A percentile compares a stretch with the other conserved stretches of the same genome.
Conservation (phyloP, 2,329 filamentous ascomycete genomes). For the Pseudogymnoascus sp. region DNA sequence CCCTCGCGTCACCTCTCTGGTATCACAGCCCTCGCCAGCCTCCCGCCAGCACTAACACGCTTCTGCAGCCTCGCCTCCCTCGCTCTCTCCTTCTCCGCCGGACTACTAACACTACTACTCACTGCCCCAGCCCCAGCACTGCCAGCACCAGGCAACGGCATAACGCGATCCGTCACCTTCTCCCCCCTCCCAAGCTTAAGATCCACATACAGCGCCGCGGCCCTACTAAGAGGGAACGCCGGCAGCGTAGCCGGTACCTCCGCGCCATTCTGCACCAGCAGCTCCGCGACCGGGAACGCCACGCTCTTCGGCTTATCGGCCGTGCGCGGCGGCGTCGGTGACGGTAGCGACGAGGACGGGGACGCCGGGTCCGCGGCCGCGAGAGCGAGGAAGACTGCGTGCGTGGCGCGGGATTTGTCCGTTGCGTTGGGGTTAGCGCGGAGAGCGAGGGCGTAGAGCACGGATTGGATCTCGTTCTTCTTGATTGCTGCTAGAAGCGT, state of each 20-base stretch:
- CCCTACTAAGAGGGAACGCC: constrained; percentile 73
- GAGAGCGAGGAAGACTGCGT: constrained; percentile 82
- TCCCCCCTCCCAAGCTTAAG: constrained; percentile 52
- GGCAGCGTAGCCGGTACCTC: constrained; percentile 71
- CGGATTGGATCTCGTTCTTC: constrained; percentile 88
- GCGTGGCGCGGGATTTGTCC: constrained; percentile 81
- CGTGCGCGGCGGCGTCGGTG: constrained; percentile 35
- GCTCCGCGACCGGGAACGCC: constrained; percentile 82
- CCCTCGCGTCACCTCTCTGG: constrained; percentile 3
- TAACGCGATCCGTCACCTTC: neutral
- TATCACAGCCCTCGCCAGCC: constrained; percentile 43
- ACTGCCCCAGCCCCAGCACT: neutral
- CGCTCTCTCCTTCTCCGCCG: constrained; percentile 49
- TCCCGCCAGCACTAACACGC: constrained; percentile 68
- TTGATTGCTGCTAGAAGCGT: constrained; percentile 88
- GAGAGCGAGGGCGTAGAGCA: constrained; percentile 82
- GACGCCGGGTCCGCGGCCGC: constrained; percentile 86
- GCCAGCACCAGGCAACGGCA: constrained; percentile 27
- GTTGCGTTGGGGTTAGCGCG: constrained; percentile 78
- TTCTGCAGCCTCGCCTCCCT: constrained; percentile 67
- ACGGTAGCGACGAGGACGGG: constrained; percentile 42
- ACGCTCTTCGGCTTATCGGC: constrained; percentile 42
- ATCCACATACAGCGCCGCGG: constrained; percentile 77
- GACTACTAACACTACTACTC: constrained; percentile 13
- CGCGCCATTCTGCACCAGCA: constrained; percentile 88